Evolutionary conservation across 2,329 filamentous ascomycete genomes (phyloP), one percentile per base, ranked within the genome.

Genomic region (Beauveria pseudobassiana): DNA sequence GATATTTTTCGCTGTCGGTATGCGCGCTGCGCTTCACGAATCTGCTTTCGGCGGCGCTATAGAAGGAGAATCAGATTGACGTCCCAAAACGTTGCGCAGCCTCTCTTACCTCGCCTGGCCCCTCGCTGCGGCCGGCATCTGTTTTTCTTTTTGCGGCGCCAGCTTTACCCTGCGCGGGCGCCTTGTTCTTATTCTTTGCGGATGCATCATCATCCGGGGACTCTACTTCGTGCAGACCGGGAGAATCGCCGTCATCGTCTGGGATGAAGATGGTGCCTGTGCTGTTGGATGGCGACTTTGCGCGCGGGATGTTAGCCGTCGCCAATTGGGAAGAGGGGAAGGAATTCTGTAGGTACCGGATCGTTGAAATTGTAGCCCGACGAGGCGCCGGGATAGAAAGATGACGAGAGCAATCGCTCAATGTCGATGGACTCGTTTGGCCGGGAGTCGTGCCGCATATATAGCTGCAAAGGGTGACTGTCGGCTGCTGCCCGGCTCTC

Each of bases 1-100:
- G 81, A 86, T 70, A 93, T 90, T 74, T 93, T 93, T 48, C 90
- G 85, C 68, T 87, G 83, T 14, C 90, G 84, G 70, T 95, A 93
- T 0, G 89, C 89, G 65, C 90, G 80, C 71, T 93, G 90, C 1
- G 90, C 90, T 62, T 91, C 81, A 42, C 90, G 85, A 64, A 95
- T 92, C 71, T 95, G 90, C 7, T 89, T 91, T 61, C 90, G 82
- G 58, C 90, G 86, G 64, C 89, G 85, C 87, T 87, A 22, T 26
- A 24, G 6, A n/a, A n/a, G 6, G 24, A 14, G 10, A 24, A 26
- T 18, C 34, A 30, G 18, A 16, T n/a, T 7, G 7, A 3, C 9
- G 18, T 43, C 18, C 7, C 18, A 0, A 38, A 38, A 7, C 42
- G 16, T 20, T 20, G 42, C 42, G 42, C 42, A 10, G 26, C n/a